Evolutionary conservation across 2,329 filamentous ascomycete species (phyloP).

Genomic region (Aaosphaeria arxii): DNA sequence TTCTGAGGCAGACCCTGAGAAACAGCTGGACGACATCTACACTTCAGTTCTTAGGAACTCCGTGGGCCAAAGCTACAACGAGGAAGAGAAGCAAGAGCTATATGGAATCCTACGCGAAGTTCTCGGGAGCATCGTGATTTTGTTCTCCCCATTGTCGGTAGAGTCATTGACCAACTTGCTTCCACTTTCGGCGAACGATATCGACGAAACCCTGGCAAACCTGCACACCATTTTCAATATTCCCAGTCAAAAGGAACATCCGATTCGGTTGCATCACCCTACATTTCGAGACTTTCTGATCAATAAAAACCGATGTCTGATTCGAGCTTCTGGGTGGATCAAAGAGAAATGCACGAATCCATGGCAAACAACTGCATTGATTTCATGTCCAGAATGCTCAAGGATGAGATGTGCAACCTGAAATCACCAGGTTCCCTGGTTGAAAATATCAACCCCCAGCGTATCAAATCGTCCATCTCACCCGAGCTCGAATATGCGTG

Average conservation of each 20-base stretch:
- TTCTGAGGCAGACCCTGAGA: background rate
- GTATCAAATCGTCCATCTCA: background rate
- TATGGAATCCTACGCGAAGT: background rate
- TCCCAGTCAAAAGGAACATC: conserved; percentile 24
- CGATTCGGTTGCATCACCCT: conserved; percentile 21
- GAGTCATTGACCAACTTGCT: background rate
- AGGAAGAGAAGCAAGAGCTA: background rate
- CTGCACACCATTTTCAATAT: conserved; percentile 12
- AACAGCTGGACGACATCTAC: background rate
- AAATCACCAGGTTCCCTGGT: conserved; percentile 11
- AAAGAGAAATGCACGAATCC: conserved; percentile 20
- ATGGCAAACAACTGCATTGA: conserved; percentile 30
- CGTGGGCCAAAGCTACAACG: background rate
- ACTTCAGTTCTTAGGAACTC: background rate
- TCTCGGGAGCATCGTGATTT: background rate
- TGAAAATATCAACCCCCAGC: background rate
- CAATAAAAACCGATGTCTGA: conserved; percentile 10
- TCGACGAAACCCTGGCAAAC: conserved; percentile 17
- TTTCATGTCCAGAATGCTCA: conserved; percentile 25
- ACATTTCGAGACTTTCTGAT: conserved; percentile 15
- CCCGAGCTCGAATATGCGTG: conserved; percentile 25
- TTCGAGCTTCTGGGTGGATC: conserved; percentile 31
- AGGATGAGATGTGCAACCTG: conserved; percentile 32
- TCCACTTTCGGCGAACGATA: background rate
- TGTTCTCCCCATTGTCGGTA: conserved; percentile 7